These are phyloP conservation scores for Pneumocystis canis DNA, from an alignment of 1,139 yeast species.

Conservation along the genomic window DNA sequence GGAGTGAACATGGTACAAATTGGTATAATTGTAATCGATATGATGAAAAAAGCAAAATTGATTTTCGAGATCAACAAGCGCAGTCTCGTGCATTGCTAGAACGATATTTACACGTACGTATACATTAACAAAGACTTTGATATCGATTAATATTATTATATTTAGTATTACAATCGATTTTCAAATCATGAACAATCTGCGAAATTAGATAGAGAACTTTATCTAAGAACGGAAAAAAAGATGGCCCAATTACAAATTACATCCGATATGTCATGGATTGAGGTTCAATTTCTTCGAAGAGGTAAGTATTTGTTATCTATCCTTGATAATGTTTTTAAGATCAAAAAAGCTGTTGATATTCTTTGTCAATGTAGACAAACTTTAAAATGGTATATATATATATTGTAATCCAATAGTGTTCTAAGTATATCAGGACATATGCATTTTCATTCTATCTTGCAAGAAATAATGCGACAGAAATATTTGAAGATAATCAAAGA, in stretches of 20 bases:
- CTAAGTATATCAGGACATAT: slow-evolving; percentile 40
- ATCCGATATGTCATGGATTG: slow-evolving; percentile 69
- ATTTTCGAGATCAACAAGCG: slow-evolving; percentile 25
- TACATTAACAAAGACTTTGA: neutral
- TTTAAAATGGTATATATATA: slow-evolving; percentile 40
- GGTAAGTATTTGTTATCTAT: slow-evolving; percentile 23
- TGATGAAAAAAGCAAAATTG: slow-evolving; percentile 30
- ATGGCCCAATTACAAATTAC: slow-evolving; percentile 53
- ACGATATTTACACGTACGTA: slow-evolving; percentile 43
- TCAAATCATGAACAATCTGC: slow-evolving; percentile 67
- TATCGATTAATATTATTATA: neutral
- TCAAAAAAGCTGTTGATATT: slow-evolving; percentile 28
- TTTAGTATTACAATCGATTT: slow-evolving; percentile 50
- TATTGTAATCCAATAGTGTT: neutral
- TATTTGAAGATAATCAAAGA: slow-evolving; percentile 64
- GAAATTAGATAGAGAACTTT: slow-evolving; percentile 53
- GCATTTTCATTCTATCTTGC: slow-evolving; percentile 61
- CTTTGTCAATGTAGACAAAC: slow-evolving; percentile 59
- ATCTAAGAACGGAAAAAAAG: slow-evolving; percentile 45
- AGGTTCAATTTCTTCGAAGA: slow-evolving; percentile 67
- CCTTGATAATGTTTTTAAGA: neutral
- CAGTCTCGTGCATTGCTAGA: slow-evolving; percentile 34
- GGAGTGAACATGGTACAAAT: slow-evolving; percentile 57
- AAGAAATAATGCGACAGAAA: slow-evolving; percentile 29
- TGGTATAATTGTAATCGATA: slow-evolving; percentile 57